Conservation (phyloP, 2,329 filamentous ascomycete genomes). For the Rhinocladiella mackenziei region DNA sequence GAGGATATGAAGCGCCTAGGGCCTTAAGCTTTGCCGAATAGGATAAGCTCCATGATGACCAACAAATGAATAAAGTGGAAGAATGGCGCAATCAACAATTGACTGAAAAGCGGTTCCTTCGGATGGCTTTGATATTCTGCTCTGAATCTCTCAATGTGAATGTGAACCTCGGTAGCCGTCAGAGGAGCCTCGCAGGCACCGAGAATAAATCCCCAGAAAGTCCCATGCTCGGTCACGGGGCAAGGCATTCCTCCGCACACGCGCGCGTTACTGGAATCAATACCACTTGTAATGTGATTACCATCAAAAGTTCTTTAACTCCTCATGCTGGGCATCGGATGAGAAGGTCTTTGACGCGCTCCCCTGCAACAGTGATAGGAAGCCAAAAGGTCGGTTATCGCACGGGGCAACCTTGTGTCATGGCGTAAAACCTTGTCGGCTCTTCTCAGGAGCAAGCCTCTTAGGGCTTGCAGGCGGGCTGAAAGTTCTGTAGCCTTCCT, state of each 20-base stretch:
- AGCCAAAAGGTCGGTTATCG: conserved; percentile 22
- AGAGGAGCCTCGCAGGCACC: conserved; percentile 1
- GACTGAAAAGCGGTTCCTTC: conserved; percentile 13
- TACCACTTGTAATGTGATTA: conserved; percentile 1
- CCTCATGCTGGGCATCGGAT: no score
- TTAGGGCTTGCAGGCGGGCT: conserved; percentile 8
- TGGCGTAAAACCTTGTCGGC: conserved; percentile 15
- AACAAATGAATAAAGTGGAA: conserved; percentile 8
- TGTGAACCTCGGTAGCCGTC: conserved; percentile 6
- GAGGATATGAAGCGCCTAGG: conserved; percentile 21
- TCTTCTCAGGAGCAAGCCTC: conserved; percentile 3
- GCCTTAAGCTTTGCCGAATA: conserved; percentile 18
- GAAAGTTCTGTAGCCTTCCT: conserved; percentile 14
- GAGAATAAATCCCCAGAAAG: conserved; percentile 1
- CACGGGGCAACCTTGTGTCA: conserved; percentile 27
- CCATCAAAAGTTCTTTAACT: no score
- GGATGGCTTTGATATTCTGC: neutral
- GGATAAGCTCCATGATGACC: conserved; percentile 6
- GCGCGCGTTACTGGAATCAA: conserved; percentile 6
- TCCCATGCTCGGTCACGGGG: conserved; percentile 15
- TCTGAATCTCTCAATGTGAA: conserved; percentile 6
- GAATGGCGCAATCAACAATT: conserved; percentile 20
- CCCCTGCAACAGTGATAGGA: conserved; percentile 14
- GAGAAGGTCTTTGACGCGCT: no score
- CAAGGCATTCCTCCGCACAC: conserved; percentile 23